These are phyloP conservation scores for Ophiosphaerella herpotricha DNA, from an alignment of 2,329 filamentous ascomycete genomes.

Conservation along the genomic window DNA sequence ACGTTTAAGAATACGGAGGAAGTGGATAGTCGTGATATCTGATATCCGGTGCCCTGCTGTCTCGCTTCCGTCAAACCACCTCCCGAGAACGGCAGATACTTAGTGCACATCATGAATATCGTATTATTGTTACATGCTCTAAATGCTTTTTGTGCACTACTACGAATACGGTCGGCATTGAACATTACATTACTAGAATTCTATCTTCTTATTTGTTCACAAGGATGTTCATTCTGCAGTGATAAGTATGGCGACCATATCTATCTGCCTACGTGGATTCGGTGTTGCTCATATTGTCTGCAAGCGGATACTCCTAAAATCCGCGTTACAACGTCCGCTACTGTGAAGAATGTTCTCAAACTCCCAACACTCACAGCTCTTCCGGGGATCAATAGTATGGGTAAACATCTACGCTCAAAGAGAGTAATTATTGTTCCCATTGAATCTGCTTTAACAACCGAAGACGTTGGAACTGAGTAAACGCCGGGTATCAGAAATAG, in stretches of 20 bases:
- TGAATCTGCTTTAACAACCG: background rate
- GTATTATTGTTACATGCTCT: conserved; percentile 25
- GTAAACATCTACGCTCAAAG: conserved; percentile 6
- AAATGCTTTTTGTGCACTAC: conserved; percentile 36
- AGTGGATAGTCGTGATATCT: too few species aligned
- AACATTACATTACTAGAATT: conserved; percentile 27
- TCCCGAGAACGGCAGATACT: conserved; percentile 23
- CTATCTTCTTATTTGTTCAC: conserved; percentile 28
- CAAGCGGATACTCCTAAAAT: conserved; percentile 16
- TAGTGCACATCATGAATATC: conserved; percentile 32
- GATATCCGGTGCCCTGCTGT: too few species aligned
- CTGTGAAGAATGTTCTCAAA: conserved; percentile 1
- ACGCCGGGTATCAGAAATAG: background rate
- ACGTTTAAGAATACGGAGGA: too few species aligned
- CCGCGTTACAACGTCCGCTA: conserved; percentile 9
- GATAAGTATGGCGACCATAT: conserved; percentile 25
- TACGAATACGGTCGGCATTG: conserved; percentile 31
- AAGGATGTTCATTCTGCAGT: conserved; percentile 30
- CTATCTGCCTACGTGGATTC: conserved; percentile 11
- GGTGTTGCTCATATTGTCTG: conserved; percentile 24
- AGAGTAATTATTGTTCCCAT: background rate
- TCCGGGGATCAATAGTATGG: conserved; percentile 30
- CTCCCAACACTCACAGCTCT: conserved; percentile 36
- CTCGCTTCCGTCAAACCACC: conserved; percentile 35
- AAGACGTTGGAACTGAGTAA: background rate